Evolutionary conservation across 352 stramenopile genomes (phyloP).

Genomic region (Phytopythium oedochilum): DNA sequence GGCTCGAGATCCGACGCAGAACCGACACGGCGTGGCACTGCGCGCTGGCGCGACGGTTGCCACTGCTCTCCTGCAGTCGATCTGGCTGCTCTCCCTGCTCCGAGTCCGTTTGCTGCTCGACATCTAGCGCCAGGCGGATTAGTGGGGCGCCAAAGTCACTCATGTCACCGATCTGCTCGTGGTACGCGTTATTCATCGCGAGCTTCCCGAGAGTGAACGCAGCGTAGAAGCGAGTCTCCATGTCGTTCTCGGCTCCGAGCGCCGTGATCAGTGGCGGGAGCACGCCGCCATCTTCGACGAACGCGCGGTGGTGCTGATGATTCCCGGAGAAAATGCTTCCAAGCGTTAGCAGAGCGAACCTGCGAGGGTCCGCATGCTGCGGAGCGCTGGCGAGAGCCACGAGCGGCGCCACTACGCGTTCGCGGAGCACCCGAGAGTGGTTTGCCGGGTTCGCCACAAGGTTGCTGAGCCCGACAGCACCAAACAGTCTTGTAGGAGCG

Average conservation of each 20-base stretch:
- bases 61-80: not conserved
- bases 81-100: not conserved
- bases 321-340: constrained; percentile 76
- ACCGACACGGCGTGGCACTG: constrained; percentile 90
- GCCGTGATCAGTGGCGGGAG: constrained; percentile 68
- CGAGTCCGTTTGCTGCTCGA: constrained; percentile 12
- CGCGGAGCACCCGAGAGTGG: constrained; percentile 65
- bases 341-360: constrained; percentile 82
- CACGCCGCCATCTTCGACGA: constrained; percentile 58
- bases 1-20: constrained; percentile 77
- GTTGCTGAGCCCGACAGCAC: constrained; percentile 88
- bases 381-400: constrained; percentile 44
- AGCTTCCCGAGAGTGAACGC: constrained; percentile 94
- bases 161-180: constrained; percentile 52
- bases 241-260: constrained; percentile 54
- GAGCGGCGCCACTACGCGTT: constrained; percentile 53
- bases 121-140: constrained; percentile 55
- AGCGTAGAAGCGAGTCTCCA: constrained; percentile 92
- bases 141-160: constrained; percentile 45
- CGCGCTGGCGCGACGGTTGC: constrained; percentile 34
- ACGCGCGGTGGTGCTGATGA: constrained; percentile 49
- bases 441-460: constrained; percentile 82
- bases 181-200: constrained; percentile 67
- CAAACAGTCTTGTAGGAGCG: constrained; percentile 77
- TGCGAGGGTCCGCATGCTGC: constrained; percentile 38